phyloP scores from a whole-genome alignment of 2,329 filamentous ascomycete species.

The Fusarium compactum region DNA sequence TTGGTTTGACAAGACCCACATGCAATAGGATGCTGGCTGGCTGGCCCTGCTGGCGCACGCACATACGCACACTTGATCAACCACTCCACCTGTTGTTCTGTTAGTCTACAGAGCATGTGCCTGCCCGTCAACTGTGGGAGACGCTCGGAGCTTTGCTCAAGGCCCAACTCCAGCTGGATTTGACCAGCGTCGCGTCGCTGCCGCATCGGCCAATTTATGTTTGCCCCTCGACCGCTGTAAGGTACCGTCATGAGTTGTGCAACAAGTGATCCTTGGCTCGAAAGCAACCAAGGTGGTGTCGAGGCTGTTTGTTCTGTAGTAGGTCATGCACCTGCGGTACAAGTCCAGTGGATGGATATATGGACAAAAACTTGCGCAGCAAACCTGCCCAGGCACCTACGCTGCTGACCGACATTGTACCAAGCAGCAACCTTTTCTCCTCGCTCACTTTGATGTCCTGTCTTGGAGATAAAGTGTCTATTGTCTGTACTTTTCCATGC shows the following conservation, averaged over 20 bases:
- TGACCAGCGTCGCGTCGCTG: slow-evolving; percentile 23
- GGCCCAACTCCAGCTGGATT: slow-evolving; percentile 27
- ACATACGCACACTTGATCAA: slow-evolving; percentile 27
- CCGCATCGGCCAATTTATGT: slow-evolving; percentile 30
- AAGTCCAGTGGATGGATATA: background rate
- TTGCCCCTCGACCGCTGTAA: slow-evolving; percentile 40
- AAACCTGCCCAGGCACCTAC: background rate
- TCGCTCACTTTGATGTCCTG: background rate
- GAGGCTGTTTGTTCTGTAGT: background rate
- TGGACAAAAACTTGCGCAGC: background rate
- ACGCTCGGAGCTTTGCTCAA: slow-evolving; percentile 10
- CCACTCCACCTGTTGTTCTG: slow-evolving; percentile 18
- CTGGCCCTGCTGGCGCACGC: slow-evolving; percentile 5
- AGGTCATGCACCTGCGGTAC: background rate
- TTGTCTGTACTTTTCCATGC: slow-evolving; percentile 31
- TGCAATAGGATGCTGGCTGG: background rate
- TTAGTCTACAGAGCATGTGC: slow-evolving; percentile 2
- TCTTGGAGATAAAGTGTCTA: background rate
- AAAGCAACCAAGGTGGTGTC: slow-evolving; percentile 12
- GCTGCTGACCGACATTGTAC: background rate
- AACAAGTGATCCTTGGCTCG: slow-evolving; percentile 19
- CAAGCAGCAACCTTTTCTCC: background rate
- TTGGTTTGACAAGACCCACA: slow-evolving; percentile 22
- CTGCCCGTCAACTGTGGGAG: background rate
- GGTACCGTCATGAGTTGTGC: slow-evolving; percentile 32